phyloP scores from a whole-genome alignment of 2,329 filamentous ascomycete species.

The Pseudodiploospora longispora region DNA sequence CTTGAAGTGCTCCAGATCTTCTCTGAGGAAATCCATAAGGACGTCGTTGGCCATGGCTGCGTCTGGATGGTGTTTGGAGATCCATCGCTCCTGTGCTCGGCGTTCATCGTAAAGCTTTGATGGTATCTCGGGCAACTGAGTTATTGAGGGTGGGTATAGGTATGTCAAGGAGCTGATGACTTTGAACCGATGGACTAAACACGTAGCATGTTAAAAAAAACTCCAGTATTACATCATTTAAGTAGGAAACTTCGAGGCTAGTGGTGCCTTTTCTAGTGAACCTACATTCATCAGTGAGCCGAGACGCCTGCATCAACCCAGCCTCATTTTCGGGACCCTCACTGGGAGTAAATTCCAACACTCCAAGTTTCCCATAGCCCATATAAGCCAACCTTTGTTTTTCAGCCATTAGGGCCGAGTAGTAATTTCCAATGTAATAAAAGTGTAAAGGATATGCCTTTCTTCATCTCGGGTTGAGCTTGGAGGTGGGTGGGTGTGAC shows the following conservation, averaged over 20 bases:
- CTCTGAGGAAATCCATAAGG: constrained; percentile 24
- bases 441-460: constrained; percentile 16
- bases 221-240: not conserved
- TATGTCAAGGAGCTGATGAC: constrained; percentile 25
- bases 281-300: constrained; percentile 17
- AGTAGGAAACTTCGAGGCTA: not conserved
- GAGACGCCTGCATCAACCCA: constrained; percentile 23
- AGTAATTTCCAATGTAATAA: constrained; percentile 21
- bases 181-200: constrained; percentile 22
- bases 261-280: not conserved
- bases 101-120: constrained; percentile 22
- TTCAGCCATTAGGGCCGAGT: constrained; percentile 30
- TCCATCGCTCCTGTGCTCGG: constrained; percentile 38
- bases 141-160: constrained; percentile 25
- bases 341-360: constrained; percentile 22
- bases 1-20: constrained; percentile 26
- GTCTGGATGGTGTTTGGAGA: constrained; percentile 43
- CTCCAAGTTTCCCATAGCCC: constrained; percentile 24
- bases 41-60: constrained; percentile 32
- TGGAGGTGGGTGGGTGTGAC: not conserved
- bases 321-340: constrained; percentile 14
- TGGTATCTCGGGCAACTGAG: constrained; percentile 13
- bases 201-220: not conserved
- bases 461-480: constrained; percentile 26
- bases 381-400: constrained; percentile 22